phyloP scores from a whole-genome alignment of 495 filamentous ascomycete genomes.

The Podospora conica region DNA sequence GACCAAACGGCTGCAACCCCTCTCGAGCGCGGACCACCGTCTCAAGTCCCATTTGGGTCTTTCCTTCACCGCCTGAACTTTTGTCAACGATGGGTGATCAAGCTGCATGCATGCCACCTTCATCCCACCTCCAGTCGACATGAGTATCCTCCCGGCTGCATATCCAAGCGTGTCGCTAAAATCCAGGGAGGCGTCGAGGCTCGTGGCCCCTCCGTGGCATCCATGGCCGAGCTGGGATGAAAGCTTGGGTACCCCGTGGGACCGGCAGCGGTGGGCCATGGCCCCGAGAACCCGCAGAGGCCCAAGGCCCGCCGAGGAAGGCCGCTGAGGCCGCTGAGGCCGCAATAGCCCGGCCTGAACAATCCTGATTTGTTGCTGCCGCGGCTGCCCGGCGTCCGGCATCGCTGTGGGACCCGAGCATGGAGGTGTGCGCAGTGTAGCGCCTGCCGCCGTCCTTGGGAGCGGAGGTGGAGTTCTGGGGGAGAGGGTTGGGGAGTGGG shows the following conservation, averaged over 20 bases:
- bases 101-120: slow-evolving; percentile 16
- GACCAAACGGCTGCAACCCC: slow-evolving; percentile 14
- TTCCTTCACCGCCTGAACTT: slow-evolving; percentile 13
- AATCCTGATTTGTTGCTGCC: slow-evolving; percentile 6
- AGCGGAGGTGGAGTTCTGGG: background rate
- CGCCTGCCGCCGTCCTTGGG: slow-evolving; percentile 1
- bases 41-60: slow-evolving; percentile 8
- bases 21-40: slow-evolving; percentile 1
- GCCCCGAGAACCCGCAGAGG: background rate
- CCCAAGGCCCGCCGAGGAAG: background rate
- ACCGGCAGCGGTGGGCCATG: background rate
- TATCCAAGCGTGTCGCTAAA: slow-evolving; percentile 11
- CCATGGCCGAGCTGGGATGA: background rate
- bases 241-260: background rate
- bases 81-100: slow-evolving; percentile 5
- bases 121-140: slow-evolving; percentile 4
- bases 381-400: slow-evolving; percentile 6
- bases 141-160: slow-evolving; percentile 6
- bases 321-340: slow-evolving; percentile 2
- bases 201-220: slow-evolving; percentile 9
- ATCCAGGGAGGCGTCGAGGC: slow-evolving; percentile 6
- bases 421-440: slow-evolving; percentile 2
- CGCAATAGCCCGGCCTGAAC: background rate
- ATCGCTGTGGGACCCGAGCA: slow-evolving; percentile 5
- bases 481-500: background rate